A percentile compares a stretch with the other conserved stretches of the same genome.
These are phyloP conservation scores for Ceratobasidium sp. DNA, from an alignment of 1,284 basidiomycete genomes.

Conservation along the genomic window DNA sequence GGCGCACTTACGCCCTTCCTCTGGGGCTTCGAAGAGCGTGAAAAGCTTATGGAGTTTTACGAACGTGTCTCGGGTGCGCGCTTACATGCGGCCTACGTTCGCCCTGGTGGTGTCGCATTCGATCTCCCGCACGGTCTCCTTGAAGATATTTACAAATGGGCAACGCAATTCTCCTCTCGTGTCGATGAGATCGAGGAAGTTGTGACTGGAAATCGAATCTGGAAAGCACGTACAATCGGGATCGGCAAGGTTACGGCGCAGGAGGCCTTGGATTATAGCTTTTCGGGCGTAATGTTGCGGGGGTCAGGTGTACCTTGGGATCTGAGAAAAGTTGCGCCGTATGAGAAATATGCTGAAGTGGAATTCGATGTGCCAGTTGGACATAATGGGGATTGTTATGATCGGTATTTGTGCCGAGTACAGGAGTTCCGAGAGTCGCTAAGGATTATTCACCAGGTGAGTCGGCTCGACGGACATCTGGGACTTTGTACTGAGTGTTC, in stretches of 20 bases:
- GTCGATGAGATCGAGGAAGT: slow-evolving; percentile 99
- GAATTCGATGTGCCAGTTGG: slow-evolving; percentile 98
- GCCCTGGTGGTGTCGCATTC: slow-evolving; percentile 97
- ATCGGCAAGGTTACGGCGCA: slow-evolving; percentile 93
- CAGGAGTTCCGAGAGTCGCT: slow-evolving; percentile 98
- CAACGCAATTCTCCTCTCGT: slow-evolving; percentile 91
- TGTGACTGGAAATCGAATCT: slow-evolving; percentile 96
- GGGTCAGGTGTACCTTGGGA: slow-evolving; percentile 97
- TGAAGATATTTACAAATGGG: slow-evolving; percentile 98
- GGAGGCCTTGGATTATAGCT: slow-evolving; percentile 92
- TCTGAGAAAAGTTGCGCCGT: slow-evolving; percentile 90
- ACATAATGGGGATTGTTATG: slow-evolving; percentile 97
- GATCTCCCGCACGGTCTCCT: slow-evolving; percentile 96
- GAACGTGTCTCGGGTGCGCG: slow-evolving; percentile 98
- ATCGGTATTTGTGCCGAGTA: slow-evolving; percentile 95
- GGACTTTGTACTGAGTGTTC: slow-evolving; percentile 22
- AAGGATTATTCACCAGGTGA: slow-evolving; percentile 85
- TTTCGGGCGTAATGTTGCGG: slow-evolving; percentile 97
- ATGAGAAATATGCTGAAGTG: slow-evolving; percentile 98
- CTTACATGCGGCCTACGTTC: slow-evolving; percentile 97
- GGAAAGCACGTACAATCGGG: slow-evolving; percentile 94
- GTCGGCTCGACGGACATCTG: slow-evolving; percentile 37
- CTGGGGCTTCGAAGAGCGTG: slow-evolving; percentile 99
- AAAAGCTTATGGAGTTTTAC: slow-evolving; percentile 99
- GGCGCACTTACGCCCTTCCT: slow-evolving; percentile 98